Conservation (phyloP, 2,329 filamentous ascomycete species). For the Ampelomyces quisqualis region DNA sequence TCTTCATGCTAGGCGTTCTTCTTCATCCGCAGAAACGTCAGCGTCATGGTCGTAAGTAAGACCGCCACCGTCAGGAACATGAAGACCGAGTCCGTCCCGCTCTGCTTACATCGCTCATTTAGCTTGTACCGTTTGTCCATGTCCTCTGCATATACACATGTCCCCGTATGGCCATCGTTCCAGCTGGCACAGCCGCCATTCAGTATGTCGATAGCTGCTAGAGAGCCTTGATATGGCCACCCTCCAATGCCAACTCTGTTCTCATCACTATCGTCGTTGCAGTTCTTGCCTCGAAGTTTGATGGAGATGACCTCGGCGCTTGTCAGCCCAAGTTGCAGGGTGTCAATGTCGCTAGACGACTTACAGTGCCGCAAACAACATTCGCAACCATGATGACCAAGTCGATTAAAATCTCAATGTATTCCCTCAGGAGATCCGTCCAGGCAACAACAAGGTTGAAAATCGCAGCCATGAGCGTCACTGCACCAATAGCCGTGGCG, state of each 20-base stretch:
- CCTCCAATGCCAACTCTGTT: background rate
- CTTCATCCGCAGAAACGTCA: constrained; percentile 8
- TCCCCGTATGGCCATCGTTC: no score
- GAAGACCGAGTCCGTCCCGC: constrained; percentile 18
- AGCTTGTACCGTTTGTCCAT: background rate
- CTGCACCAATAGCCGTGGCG: no score
- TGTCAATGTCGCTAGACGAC: constrained; percentile 1
- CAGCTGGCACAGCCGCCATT: constrained; percentile 14
- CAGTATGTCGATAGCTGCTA: constrained; percentile 15
- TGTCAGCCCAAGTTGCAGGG: background rate
- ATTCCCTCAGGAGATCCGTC: constrained; percentile 14
- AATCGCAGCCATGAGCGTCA: constrained; percentile 15
- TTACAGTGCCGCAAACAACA: constrained; percentile 23
- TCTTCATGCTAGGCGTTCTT: background rate
- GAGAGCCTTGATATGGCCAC: background rate
- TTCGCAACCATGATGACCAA: constrained; percentile 15
- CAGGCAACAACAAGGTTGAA: constrained; percentile 15
- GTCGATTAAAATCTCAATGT: constrained; percentile 21
- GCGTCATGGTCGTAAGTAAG: constrained; percentile 4
- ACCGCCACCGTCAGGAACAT: constrained; percentile 18
- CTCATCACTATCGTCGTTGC: constrained; percentile 2
- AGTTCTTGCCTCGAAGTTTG: constrained; percentile 9
- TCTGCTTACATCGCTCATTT: constrained; percentile 15
- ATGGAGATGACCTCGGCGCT: constrained; percentile 10
- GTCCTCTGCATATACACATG: background rate